Conservation (phyloP, 1,284 basidiomycete genomes). For the Tilletia setariae region DNA sequence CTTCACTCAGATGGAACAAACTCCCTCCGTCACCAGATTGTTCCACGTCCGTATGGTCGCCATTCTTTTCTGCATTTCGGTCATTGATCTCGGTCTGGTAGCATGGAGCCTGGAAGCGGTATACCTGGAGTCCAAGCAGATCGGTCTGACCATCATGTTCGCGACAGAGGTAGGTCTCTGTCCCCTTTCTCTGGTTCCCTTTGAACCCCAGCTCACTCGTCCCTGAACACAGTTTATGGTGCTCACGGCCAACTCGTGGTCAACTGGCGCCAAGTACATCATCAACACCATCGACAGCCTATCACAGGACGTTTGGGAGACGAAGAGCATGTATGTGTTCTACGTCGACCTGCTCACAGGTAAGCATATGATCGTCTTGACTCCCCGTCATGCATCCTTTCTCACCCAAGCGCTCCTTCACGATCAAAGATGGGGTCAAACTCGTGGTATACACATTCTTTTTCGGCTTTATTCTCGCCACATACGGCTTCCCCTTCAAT, state of each 20-base stretch:
- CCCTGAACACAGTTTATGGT: slow-evolving; percentile 62
- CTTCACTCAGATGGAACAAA: slow-evolving; percentile 77
- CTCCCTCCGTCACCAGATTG: slow-evolving; percentile 72
- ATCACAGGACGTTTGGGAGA: slow-evolving; percentile 68
- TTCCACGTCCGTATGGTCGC: slow-evolving; percentile 81
- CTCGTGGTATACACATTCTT: slow-evolving; percentile 77
- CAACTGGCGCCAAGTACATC: slow-evolving; percentile 78
- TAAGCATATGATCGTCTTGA: neutral
- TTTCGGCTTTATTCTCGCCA: slow-evolving; percentile 83
- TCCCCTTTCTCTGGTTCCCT: neutral
- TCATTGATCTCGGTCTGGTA: slow-evolving; percentile 65
- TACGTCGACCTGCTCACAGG: slow-evolving; percentile 83
- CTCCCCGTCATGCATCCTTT: neutral
- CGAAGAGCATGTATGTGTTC: slow-evolving; percentile 94
- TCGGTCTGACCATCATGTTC: slow-evolving; percentile 78
- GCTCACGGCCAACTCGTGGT: slow-evolving; percentile 74
- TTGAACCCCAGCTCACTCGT: neutral
- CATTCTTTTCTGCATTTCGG: slow-evolving; percentile 69
- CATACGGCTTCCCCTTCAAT: slow-evolving; percentile 94
- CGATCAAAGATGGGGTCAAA: slow-evolving; percentile 76
- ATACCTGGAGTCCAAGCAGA: slow-evolving; percentile 50
- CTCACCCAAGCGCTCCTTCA: neutral
- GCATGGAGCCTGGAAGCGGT: slow-evolving; percentile 67
- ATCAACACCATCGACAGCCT: slow-evolving; percentile 74
- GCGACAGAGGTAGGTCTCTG: slow-evolving; percentile 73